These are phyloP conservation scores for Prosopis cineraria DNA, from an alignment of 306 rosid genomes.

Conservation along the genomic window DNA sequence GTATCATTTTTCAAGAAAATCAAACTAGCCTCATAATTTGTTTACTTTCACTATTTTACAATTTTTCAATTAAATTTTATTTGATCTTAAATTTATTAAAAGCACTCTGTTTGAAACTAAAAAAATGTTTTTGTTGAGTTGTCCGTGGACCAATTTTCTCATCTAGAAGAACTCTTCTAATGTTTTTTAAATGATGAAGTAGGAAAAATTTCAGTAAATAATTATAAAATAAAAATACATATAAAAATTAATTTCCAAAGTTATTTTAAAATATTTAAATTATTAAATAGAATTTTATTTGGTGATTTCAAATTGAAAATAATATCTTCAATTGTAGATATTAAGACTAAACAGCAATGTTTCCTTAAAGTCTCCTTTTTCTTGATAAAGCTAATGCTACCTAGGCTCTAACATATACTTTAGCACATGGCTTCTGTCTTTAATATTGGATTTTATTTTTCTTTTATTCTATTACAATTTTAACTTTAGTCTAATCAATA, in stretches of 20 bases:
- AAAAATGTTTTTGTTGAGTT: background rate
- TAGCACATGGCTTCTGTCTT: background rate
- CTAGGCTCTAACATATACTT: background rate
- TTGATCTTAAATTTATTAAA: too few species aligned
- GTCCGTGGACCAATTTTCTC: background rate
- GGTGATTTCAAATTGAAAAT: background rate
- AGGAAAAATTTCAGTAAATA: background rate
- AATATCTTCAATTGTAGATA: background rate
- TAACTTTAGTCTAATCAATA: too few species aligned
- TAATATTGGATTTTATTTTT: background rate
- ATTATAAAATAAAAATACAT: background rate
- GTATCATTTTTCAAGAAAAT: too few species aligned
- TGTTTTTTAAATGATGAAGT: too few species aligned
- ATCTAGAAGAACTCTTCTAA: background rate
- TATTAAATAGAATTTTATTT: too few species aligned
- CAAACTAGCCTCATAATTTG: background rate
- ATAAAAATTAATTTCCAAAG: too few species aligned
- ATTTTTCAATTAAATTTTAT: background rate
- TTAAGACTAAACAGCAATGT: background rate
- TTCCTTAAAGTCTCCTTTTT: background rate
- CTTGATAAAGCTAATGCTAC: background rate
- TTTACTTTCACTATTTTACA: background rate
- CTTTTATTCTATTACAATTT: too few species aligned
- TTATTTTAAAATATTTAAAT: background rate
- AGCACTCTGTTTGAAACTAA: too few species aligned